phyloP scores from a whole-genome alignment of 176 grass and related monocot genomes.

The Oryza meyeriana region DNA sequence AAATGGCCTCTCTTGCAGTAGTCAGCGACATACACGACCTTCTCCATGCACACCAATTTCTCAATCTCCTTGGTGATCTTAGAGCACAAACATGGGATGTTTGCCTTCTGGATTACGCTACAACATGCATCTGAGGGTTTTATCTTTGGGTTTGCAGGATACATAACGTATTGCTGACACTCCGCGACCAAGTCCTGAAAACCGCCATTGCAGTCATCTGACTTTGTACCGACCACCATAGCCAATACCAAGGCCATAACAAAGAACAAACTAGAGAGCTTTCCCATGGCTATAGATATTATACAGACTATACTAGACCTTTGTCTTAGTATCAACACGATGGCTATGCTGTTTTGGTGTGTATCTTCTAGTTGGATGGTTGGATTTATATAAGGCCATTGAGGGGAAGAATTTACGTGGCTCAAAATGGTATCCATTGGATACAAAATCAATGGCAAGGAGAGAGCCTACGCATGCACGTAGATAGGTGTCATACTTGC shows the following conservation, averaged over 20 bases:
- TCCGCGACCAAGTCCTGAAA: background rate
- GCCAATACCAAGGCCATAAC: background rate
- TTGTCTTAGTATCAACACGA: background rate
- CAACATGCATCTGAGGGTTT: constrained; percentile 37
- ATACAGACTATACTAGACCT: background rate
- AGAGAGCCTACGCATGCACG: too few species aligned
- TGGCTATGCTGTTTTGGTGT: background rate
- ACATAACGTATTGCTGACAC: constrained; percentile 33
- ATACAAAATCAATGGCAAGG: background rate
- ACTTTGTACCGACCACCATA: background rate
- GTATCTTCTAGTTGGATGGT: background rate
- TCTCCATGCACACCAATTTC: constrained; percentile 41
- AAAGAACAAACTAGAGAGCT: constrained; percentile 3
- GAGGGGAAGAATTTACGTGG: too few species aligned
- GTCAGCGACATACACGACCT: constrained; percentile 30
- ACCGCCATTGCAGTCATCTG: background rate
- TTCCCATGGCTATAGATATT: constrained; percentile 9
- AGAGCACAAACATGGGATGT: constrained; percentile 34
- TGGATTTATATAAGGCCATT: background rate
- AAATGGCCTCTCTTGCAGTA: constrained; percentile 37
- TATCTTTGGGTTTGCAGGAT: constrained; percentile 20
- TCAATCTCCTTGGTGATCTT: constrained; percentile 23
- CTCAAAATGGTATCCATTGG: background rate
- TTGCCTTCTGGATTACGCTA: background rate
- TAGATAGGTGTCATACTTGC: too few species aligned